Percentiles rank a stretch among this genome's conserved stretches.
Evolutionary conservation across 768 basidiomycete species (phyloP).

Genomic region (Rhodosporidiobolus odoratus): DNA sequence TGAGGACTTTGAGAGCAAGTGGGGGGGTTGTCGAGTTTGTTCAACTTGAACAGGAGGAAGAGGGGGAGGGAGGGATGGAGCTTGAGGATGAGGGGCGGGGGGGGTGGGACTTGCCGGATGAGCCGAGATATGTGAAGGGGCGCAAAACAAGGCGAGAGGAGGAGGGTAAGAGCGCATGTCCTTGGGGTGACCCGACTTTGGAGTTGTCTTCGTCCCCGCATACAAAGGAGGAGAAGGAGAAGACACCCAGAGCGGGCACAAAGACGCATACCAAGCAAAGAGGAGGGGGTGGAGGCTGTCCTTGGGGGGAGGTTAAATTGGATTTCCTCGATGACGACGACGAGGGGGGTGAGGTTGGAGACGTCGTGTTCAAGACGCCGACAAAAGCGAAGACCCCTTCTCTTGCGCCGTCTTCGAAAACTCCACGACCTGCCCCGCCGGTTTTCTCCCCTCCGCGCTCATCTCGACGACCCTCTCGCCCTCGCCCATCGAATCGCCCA

Average conservation of each 20-base stretch:
- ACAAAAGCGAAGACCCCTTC: not conserved
- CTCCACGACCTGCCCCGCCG: not conserved
- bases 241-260: too few species aligned
- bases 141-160: not conserved
- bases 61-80: not conserved
- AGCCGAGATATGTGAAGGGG: not conserved
- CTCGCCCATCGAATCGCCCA: not conserved
- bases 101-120: slow-evolving; percentile 7
- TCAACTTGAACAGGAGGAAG: not conserved
- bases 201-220: too few species aligned
- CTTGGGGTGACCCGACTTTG: not conserved
- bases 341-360: not conserved
- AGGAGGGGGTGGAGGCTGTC: too few species aligned
- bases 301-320: not conserved
- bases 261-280: too few species aligned
- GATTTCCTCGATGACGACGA: not conserved
- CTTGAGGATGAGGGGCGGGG: not conserved
- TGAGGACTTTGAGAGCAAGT: slow-evolving; percentile 1
- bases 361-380: slow-evolving; percentile 1
- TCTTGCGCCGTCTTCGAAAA: not conserved
- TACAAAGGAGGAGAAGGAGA: too few species aligned
- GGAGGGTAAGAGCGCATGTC: not conserved
- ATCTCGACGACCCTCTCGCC: not conserved
- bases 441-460: not conserved
- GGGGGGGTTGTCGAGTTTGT: slow-evolving; percentile 16